Percentiles rank a stretch among this genome's conserved stretches.
phyloP scores from a whole-genome alignment of 768 basidiomycete species.

The Lepiota subincarnata region DNA sequence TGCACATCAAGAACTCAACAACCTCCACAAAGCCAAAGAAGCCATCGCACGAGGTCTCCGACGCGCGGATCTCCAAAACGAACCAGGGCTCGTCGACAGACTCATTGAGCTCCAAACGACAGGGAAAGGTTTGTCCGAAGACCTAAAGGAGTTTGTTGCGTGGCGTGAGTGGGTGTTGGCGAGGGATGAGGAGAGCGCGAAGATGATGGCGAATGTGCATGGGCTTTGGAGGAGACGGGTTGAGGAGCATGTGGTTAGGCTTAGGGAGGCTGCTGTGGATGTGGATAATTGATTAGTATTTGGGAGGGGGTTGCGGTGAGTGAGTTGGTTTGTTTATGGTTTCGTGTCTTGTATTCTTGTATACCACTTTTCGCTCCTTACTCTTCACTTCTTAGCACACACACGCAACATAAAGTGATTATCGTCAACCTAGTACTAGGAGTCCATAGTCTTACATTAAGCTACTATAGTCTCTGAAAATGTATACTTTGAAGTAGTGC shows the following conservation, averaged over 20 bases:
- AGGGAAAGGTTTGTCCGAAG: conserved; percentile 16
- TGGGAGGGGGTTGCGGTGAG: too few relatives aligned
- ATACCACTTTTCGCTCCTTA: too few relatives aligned
- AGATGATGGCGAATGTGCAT: conserved; percentile 11
- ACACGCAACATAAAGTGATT: too few relatives aligned
- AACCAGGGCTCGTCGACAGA: conserved; percentile 14
- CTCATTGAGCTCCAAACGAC: conserved; percentile 17
- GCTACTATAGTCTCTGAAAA: too few relatives aligned
- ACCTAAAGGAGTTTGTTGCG: conserved; percentile 11
- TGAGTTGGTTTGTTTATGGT: too few relatives aligned
- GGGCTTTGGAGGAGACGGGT: conserved; percentile 12
- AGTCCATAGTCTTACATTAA: too few relatives aligned
- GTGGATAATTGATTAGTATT: too few relatives aligned
- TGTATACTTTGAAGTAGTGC: too few relatives aligned
- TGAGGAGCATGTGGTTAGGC: neutral
- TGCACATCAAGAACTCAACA: conserved; percentile 14
- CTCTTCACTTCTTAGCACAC: too few relatives aligned
- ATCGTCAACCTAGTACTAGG: too few relatives aligned
- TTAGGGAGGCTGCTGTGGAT: too few relatives aligned
- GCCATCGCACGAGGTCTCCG: conserved; percentile 14
- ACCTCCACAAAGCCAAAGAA: conserved; percentile 14
- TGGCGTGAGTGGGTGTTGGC: conserved; percentile 4
- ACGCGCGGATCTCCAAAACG: conserved; percentile 12
- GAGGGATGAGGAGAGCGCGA: conserved; percentile 10
- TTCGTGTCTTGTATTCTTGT: too few relatives aligned